Evolutionary conservation across 2,329 filamentous ascomycete species (phyloP), one percentile per base, ranked within the genome.

Genomic region (Lithohypha guttulata): DNA sequence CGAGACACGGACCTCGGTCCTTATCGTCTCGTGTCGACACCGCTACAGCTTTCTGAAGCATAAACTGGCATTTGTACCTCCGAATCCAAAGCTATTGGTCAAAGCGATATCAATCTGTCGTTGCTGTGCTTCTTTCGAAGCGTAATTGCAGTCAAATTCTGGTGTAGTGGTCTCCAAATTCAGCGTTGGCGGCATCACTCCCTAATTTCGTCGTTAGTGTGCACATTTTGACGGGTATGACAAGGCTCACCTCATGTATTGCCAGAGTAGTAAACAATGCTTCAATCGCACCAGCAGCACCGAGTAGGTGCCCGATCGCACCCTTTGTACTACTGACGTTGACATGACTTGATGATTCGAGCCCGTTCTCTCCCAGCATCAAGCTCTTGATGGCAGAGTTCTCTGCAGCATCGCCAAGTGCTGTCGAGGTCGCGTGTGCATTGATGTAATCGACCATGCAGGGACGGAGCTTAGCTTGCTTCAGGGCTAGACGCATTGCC

Each of bases 41-140:
- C 13, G 11, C 13, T 6, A 4, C 6, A 35, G 3, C 27, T 46
- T 46, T 29, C 37, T 38, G 31, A 52, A 52, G 37, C 48, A 51
- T 25, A 98, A 65, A 39, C 78, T 86, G 28, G 89, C 87, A 63
- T 98, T 98, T 1, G 89, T 96, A 11, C 91, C 91, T 8, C 91
- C 91, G 64, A 98, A 98, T 0, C 91, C 91, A 63, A 98, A 98
- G 57, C 89, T 96, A 55, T 98, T 98, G 3, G 84, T 91, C 42
- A 98, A 53, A 4, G 83, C 84, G 15, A 89, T 79, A 42, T 76
- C 65, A 8, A 96, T 75, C 2, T 68, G 57, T 48, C 75, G 78
- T 37, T 81, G 60, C 59, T 95, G 87, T 1, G 85, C 71, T 31
- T 66, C 55, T 3, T 77, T 68, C 0, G 86, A 75, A 3, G 94